Conservation (phyloP, 306 rosid species). For the Trifolium repens region DNA sequence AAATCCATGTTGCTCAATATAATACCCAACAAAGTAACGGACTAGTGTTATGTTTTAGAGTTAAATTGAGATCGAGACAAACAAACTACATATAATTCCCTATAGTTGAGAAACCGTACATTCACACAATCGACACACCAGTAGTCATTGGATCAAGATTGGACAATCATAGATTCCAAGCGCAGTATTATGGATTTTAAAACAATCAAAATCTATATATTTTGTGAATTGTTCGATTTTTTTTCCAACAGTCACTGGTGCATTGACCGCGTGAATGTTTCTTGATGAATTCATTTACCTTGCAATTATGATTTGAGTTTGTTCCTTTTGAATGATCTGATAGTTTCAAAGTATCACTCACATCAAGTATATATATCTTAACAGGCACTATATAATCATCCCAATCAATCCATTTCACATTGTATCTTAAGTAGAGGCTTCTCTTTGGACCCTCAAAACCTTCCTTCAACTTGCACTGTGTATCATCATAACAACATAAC, state of each 20-base stretch:
- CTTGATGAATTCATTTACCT: conserved; percentile 43
- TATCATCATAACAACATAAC: conserved; percentile 60
- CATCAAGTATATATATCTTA: conserved; percentile 62
- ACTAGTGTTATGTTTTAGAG: not conserved
- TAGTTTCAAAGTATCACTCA: conserved; percentile 53
- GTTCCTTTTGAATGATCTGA: conserved; percentile 24
- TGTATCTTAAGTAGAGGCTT: conserved; percentile 69
- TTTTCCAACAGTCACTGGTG: not conserved
- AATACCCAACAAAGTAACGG: not conserved
- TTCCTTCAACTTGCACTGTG: conserved; percentile 60
- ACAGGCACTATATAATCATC: conserved; percentile 60
- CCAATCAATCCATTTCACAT: conserved; percentile 84
- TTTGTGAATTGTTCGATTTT: not conserved
- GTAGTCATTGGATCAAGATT: not conserved
- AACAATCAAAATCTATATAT: not conserved
- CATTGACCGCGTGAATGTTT: not conserved
- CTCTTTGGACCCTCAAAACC: conserved; percentile 55
- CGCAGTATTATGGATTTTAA: not conserved
- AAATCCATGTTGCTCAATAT: not conserved
- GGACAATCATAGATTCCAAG: not conserved
- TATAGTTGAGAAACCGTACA: not conserved
- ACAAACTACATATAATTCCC: not conserved
- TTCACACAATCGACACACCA: not conserved
- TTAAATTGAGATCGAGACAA: not conserved
- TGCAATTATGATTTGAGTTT: conserved; percentile 48